These are phyloP conservation scores for Millerozyma miso DNA, from an alignment of 805 yeast genomes.

Conservation along the genomic window DNA sequence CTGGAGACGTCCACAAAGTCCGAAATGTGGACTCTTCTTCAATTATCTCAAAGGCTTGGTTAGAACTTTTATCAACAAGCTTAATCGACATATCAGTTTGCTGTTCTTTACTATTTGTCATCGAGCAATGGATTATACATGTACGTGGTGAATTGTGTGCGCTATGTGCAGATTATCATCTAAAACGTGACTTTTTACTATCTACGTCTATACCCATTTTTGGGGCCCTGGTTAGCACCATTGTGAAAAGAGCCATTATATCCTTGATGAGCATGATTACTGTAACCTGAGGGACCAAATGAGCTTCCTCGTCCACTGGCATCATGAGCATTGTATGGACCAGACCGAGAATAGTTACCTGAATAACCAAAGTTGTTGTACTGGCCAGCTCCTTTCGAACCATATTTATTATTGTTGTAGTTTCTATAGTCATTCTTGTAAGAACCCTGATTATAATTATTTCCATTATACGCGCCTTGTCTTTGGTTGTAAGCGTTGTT, in stretches of 20 bases:
- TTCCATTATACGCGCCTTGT: slow-evolving; percentile 3
- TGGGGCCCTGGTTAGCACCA: slow-evolving; percentile 3
- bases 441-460: slow-evolving; percentile 10
- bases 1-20: background rate
- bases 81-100: background rate
- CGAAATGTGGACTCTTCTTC: background rate
- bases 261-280: slow-evolving; percentile 1
- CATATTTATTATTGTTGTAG: slow-evolving; percentile 6
- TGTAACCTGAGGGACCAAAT: slow-evolving; percentile 1
- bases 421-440: slow-evolving; percentile 5
- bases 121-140: background rate
- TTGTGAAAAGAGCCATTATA: background rate
- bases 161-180: background rate
- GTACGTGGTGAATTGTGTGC: too few species aligned
- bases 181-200: slow-evolving; percentile 1
- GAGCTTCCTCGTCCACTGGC: too few species aligned
- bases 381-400: too few species aligned
- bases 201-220: slow-evolving; percentile 4
- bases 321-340: background rate
- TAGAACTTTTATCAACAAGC: background rate
- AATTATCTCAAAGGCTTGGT: background rate
- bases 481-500: slow-evolving; percentile 1
- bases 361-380: background rate
- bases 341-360: background rate
- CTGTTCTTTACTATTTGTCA: background rate